Conservation (phyloP, 164 flowering plant genomes). For the Platanus orientalis region DNA sequence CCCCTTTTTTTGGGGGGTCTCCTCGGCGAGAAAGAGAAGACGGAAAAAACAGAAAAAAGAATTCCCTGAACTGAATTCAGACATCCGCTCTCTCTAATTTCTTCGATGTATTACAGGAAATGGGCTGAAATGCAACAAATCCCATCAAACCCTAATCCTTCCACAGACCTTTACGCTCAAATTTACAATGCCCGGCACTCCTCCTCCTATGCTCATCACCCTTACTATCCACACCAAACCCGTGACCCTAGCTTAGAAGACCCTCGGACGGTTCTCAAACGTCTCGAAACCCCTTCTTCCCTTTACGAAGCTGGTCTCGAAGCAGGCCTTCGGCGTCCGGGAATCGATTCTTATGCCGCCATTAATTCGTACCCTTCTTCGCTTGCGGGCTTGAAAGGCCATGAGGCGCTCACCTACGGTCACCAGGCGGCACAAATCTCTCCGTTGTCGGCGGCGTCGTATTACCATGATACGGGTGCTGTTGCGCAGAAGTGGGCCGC, state of each 20-base stretch:
- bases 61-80: too few relatives aligned
- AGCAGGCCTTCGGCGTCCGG: slow-evolving; percentile 1
- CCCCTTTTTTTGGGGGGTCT: too few relatives aligned
- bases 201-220: neutral
- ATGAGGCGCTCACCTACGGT: slow-evolving; percentile 1
- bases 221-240: slow-evolving; percentile 3
- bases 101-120: slow-evolving; percentile 11
- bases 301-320: neutral
- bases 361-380: neutral
- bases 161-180: slow-evolving; percentile 5
- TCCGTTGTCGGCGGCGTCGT: neutral
- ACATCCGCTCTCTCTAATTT: too few relatives aligned
- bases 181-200: slow-evolving; percentile 4
- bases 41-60: too few relatives aligned
- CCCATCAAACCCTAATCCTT: slow-evolving; percentile 3
- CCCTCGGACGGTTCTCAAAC: neutral
- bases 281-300: neutral
- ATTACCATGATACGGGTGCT: slow-evolving; percentile 9
- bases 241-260: neutral
- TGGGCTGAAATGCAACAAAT: slow-evolving; percentile 9
- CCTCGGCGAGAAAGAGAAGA: too few relatives aligned
- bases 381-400: slow-evolving; percentile 7
- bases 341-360: neutral
- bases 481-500: slow-evolving; percentile 3
- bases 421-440: slow-evolving; percentile 1